Evolutionary conservation across 805 yeast species (phyloP), one percentile per base, ranked within the genome.

Genomic region (Lipomyces orientalis): DNA sequence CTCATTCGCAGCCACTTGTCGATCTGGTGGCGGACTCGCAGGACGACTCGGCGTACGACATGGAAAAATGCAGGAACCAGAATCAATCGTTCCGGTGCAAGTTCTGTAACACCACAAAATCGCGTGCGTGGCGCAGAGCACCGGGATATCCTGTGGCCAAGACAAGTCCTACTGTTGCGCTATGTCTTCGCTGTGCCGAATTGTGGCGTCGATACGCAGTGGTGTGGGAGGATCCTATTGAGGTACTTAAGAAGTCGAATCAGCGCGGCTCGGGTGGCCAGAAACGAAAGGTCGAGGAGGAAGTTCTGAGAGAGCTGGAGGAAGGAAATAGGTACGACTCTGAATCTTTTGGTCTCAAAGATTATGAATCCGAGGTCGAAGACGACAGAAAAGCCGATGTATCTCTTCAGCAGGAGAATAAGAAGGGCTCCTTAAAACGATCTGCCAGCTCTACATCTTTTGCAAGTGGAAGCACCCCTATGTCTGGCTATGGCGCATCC

Each of bases 131-230:
- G 97, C 86, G 84, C 70, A 81, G 90, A 62, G 85, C 88, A 0
- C 89, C 95, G 0, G 95, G 94, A 0, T 83, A 81, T 35, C 79
- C 82, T 1, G 77, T 78, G 4, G 81, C 82, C 12, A 77, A 79
- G 3, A 79, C 73, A 0, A 72, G 75, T 9, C 75, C 79, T 5
- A 73, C 79, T 0, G 79, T 87, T 16, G 97, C 93, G 0, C 79
- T 94, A 14, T 94, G 99, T 77, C 79, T 84, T 35, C 82, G 98
- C 63, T 94, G 99, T 80, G 97, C 97, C 0, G 83, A 90, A 66
- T 75, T 95, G 35, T 94, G 98, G 98, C 84, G 97, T 76, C 81
- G 96, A 52, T 94, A 94, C 77, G 97, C 93, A 0, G 88, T 91
- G 0, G 82, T 81, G 9, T 95, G 98, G 98, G 91, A 88, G 71